Evolutionary conservation across 345 rosid genomes (phyloP).

Genomic region (Populus pruinosa): DNA sequence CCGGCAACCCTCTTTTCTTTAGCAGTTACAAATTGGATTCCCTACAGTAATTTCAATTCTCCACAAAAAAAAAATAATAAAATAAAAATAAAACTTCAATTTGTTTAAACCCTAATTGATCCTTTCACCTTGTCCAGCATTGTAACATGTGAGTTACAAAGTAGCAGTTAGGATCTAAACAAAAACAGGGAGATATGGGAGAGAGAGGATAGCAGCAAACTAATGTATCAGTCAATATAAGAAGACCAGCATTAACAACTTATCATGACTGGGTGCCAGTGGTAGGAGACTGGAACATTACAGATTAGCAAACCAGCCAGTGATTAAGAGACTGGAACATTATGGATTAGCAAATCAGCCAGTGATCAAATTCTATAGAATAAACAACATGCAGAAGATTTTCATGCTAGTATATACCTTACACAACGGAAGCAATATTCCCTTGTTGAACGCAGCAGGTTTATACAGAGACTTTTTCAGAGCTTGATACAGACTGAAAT

Average conservation of each 20-base stretch:
- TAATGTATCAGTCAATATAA: neutral
- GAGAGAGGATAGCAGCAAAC: neutral
- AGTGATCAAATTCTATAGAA: neutral
- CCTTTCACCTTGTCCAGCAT: neutral
- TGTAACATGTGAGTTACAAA: neutral
- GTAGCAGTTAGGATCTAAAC: neutral
- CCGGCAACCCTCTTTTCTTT: neutral
- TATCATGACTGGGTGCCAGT: neutral
- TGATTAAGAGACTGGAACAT: neutral
- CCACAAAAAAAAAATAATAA: neutral
- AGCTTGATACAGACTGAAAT: constrained; percentile 80
- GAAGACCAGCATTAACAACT: neutral
- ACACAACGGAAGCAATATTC: constrained; percentile 81
- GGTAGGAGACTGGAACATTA: neutral
- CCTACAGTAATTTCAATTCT: neutral
- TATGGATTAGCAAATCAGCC: neutral
- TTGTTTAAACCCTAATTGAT: neutral
- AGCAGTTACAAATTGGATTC: neutral
- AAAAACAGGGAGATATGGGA: neutral
- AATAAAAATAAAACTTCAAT: neutral
- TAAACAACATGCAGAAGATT: neutral
- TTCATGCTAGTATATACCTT: constrained; percentile 49
- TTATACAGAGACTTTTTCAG: constrained; percentile 75
- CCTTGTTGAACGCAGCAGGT: constrained; percentile 93
- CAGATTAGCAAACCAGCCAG: neutral